phyloP scores from a whole-genome alignment of 1,139 yeast species.

The Saccharomyces hybrid region DNA sequence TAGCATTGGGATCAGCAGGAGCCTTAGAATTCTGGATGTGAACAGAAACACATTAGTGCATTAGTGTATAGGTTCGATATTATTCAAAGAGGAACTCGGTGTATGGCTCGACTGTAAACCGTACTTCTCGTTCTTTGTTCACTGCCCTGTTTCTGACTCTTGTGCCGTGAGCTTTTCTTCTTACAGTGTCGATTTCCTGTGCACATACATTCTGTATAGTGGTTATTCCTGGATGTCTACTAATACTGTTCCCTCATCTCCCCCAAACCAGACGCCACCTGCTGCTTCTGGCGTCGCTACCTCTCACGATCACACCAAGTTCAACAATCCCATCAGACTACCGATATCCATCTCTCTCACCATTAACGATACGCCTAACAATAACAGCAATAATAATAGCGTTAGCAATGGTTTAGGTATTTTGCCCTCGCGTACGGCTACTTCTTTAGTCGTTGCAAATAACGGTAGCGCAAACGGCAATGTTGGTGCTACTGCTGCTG shows the following conservation, averaged over 20 bases:
- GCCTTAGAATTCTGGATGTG: neutral
- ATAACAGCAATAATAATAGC: neutral
- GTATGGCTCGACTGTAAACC: neutral
- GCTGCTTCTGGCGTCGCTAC: neutral
- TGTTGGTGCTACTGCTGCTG: constrained; percentile 1
- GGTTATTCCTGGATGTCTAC: neutral
- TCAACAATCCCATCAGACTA: neutral
- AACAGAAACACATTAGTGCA: neutral
- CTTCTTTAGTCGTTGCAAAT: neutral
- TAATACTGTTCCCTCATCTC: neutral
- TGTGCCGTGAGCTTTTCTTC: neutral
- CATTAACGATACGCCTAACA: neutral
- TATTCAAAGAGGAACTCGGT: neutral
- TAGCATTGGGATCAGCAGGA: constrained; percentile 7
- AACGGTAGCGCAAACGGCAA: constrained; percentile 3
- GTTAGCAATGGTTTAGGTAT: neutral
- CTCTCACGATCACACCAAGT: neutral
- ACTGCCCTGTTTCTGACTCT: neutral
- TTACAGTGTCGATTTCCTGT: neutral
- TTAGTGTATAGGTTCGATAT: neutral
- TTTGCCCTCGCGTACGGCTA: neutral
- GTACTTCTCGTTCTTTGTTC: neutral
- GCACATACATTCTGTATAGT: neutral
- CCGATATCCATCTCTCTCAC: neutral
- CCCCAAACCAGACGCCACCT: neutral